Conservation (phyloP, 768 basidiomycete genomes). For the Leucocoprinus sp. region DNA sequence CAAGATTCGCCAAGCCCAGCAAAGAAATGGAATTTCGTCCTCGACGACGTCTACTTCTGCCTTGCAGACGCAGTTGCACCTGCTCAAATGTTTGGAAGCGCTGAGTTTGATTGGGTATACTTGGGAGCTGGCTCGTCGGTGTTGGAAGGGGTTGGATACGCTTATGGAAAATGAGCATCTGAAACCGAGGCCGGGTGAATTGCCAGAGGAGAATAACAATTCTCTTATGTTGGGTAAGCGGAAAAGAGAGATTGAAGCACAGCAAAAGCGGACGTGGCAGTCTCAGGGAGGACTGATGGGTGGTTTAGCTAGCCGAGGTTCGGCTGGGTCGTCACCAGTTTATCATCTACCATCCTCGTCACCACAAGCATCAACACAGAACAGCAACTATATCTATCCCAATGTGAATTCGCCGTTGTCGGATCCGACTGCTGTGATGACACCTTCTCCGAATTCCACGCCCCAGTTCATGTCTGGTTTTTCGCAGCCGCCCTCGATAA, state of each 20-base stretch:
- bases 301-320: background rate
- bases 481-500: background rate
- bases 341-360: no score
- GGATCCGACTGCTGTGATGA: background rate
- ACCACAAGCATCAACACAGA: background rate
- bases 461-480: background rate
- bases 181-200: conserved; percentile 10
- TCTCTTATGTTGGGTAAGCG: conserved; percentile 7
- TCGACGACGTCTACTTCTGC: conserved; percentile 13
- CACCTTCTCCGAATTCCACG: background rate
- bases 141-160: conserved; percentile 19
- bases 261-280: conserved; percentile 6
- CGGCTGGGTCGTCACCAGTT: background rate
- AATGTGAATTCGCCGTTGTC: background rate
- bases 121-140: conserved; percentile 22
- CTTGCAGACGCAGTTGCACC: conserved; percentile 21
- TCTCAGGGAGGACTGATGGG: background rate
- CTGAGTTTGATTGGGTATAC: conserved; percentile 19
- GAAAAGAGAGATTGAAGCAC: conserved; percentile 6
- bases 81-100: conserved; percentile 23
- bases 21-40: background rate
- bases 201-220: background rate
- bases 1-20: conserved; percentile 12
- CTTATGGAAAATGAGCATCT: conserved; percentile 19
- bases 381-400: background rate